A percentile compares a stretch with the other conserved stretches of the same genome.
Evolutionary conservation across 1,139 yeast species (phyloP).

Genomic region (Saccharomyces pastorianus): DNA sequence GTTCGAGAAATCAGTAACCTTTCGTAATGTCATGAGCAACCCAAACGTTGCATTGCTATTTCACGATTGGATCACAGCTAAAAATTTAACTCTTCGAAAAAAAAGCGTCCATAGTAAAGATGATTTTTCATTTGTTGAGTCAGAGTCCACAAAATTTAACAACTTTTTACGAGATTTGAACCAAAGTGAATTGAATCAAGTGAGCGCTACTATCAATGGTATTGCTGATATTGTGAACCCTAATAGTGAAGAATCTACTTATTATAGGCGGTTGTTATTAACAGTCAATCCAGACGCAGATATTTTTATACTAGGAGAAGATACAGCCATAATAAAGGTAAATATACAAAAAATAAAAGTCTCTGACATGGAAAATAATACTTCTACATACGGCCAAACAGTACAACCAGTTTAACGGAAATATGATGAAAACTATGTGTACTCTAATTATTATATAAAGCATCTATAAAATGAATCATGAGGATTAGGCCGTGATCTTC

Average conservation of each 20-base stretch:
- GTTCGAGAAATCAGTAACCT: conserved; percentile 61
- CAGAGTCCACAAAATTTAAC: conserved; percentile 35
- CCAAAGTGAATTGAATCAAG: conserved; percentile 64
- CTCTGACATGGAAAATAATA: conserved; percentile 68
- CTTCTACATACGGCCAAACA: conserved; percentile 32
- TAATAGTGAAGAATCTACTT: conserved; percentile 38
- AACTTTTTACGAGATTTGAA: conserved; percentile 64
- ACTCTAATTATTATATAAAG: conserved; percentile 16
- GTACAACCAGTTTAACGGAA: background rate
- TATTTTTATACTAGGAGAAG: conserved; percentile 54
- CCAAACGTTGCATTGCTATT: conserved; percentile 75
- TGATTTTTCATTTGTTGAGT: conserved; percentile 2
- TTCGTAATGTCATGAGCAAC: conserved; percentile 54
- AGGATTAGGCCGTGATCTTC: background rate
- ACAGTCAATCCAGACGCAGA: conserved; percentile 61
- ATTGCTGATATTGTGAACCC: conserved; percentile 47
- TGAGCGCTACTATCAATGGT: conserved; percentile 73
- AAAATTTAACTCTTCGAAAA: conserved; percentile 31
- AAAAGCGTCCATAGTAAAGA: conserved; percentile 17
- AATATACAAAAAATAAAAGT: conserved; percentile 58
- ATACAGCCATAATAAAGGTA: conserved; percentile 57
- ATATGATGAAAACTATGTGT: background rate
- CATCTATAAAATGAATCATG: conserved; percentile 43
- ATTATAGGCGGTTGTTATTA: conserved; percentile 50
- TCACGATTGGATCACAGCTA: conserved; percentile 80